Base-by-base conservation (phyloP, 306 rosid species). In the Begonia fuchsioides region DNA sequence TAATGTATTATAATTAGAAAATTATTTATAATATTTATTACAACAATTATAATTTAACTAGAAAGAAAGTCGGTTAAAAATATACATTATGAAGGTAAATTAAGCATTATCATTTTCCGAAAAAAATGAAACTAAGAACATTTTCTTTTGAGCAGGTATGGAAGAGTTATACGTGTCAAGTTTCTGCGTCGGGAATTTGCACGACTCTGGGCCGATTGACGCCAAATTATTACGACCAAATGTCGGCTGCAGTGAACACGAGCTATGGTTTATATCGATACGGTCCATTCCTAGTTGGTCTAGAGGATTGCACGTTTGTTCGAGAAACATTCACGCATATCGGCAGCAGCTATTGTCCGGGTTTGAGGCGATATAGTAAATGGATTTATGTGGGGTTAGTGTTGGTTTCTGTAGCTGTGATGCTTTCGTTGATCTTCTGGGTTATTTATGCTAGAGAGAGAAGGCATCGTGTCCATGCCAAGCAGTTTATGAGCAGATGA, bases 341-440 rank as follows among this genome's bases (percentile, higher is more conserved):
- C 47, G 49, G 51, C 47, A 51, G 44, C 13, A 19, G 52, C 5
- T 62, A 81, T 70, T 84, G 95, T 20, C 95, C 93, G 16, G 52
- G 55, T 38, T 56, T 88, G 19, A 16, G 54, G 32, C 54, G 6
- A 16, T 69, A 44, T 32, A 70, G 66, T 17, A 0, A 45, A 15
- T 68, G 76, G 77, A 69, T 72, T 65, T 84, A 72, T 44, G 15
- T 65, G 11, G 96, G 84, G 14, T 60, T 74, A 12, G 60, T 66
- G 12, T 1, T 81, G 46, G 69, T 84, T 1, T 74, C 97, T 51
- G 67, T 47, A 0, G 77, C 84, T n/a, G 87, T 76, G n/a, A 76
- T 81, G 87, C 15, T 78, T 41, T 88, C 84, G 0, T 35, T 90
- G 65, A 59, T 79, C 44, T 72, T 77, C 50, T 82, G 87, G 80